These are phyloP conservation scores for Nakaseomyces delphensis DNA, from an alignment of 1,139 yeast species.

Conservation along the genomic window DNA sequence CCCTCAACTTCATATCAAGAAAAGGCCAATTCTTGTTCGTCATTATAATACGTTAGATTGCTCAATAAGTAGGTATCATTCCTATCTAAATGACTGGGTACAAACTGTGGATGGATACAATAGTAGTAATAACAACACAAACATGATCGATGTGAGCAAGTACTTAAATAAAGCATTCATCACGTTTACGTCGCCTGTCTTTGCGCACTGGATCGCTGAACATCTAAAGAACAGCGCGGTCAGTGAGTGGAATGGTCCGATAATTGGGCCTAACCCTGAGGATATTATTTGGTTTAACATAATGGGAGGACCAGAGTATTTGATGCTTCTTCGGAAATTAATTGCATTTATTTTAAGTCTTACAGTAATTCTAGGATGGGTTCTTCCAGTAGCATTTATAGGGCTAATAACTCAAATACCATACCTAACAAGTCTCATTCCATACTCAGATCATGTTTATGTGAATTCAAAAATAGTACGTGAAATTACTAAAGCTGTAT, in stretches of 20 bases:
- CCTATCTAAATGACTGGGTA: neutral
- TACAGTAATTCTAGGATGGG: conserved; percentile 49
- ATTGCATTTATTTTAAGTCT: conserved; percentile 39
- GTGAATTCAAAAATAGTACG: conserved; percentile 45
- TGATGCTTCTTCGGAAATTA: conserved; percentile 34
- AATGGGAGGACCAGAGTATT: conserved; percentile 32
- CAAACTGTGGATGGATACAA: neutral
- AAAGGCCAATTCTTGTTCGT: conserved; percentile 3
- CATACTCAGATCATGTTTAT: conserved; percentile 45
- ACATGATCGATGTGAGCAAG: neutral
- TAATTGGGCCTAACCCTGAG: conserved; percentile 46
- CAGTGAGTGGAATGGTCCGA: conserved; percentile 37
- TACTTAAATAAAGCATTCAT: conserved; percentile 41
- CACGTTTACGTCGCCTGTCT: conserved; percentile 40
- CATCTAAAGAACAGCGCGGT: conserved; percentile 40
- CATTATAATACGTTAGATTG: conserved; percentile 4
- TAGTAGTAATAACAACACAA: neutral
- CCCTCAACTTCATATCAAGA: neutral
- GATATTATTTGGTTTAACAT: conserved; percentile 57
- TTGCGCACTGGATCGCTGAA: conserved; percentile 50
- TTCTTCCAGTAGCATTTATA: conserved; percentile 62
- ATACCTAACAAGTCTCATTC: conserved; percentile 45
- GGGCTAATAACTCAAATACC: conserved; percentile 62
- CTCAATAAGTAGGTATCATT: neutral
- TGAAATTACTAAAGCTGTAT: conserved; percentile 45